Evolutionary conservation across 2,329 filamentous ascomycete species (phyloP).

Genomic region (Diaporthe citriasiana): DNA sequence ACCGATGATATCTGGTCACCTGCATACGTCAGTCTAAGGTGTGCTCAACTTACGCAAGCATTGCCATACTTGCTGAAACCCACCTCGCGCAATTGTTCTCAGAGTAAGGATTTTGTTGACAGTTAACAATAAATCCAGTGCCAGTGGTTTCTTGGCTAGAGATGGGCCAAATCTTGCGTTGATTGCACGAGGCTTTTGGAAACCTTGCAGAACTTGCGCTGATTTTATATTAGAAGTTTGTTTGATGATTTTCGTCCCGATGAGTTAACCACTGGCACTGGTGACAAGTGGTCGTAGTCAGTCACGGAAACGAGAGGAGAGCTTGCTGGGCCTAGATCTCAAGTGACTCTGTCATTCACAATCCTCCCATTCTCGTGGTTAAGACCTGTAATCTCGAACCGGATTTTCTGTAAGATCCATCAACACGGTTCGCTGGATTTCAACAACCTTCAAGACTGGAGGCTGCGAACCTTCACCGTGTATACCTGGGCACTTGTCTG

Average conservation of each 20-base stretch:
- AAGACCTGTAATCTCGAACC: not conserved
- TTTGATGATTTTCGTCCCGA: not conserved
- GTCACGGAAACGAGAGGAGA: not conserved
- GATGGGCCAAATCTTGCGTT: not conserved
- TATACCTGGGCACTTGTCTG: not conserved
- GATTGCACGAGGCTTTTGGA: not conserved
- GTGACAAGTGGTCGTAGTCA: not conserved
- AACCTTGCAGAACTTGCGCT: not conserved
- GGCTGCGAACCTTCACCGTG: not conserved
- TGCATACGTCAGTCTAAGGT: not conserved
- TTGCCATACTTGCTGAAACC: not conserved
- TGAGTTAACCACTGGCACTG: conserved; percentile 2
- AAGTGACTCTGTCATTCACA: not conserved
- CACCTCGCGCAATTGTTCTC: not conserved
- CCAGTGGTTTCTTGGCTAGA: not conserved
- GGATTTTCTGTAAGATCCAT: not conserved
- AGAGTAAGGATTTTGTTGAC: not conserved
- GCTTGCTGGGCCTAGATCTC: not conserved
- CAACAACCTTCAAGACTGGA: not conserved
- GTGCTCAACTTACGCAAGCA: not conserved
- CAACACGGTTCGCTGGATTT: not conserved
- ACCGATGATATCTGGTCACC: not conserved
- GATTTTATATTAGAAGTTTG: not conserved
- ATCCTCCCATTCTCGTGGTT: not conserved
- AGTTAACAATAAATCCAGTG: not conserved